Evolutionary conservation across 768 basidiomycete genomes (phyloP), one percentile per base, ranked within the genome.

Genomic region (Termitomyces sp.): DNA sequence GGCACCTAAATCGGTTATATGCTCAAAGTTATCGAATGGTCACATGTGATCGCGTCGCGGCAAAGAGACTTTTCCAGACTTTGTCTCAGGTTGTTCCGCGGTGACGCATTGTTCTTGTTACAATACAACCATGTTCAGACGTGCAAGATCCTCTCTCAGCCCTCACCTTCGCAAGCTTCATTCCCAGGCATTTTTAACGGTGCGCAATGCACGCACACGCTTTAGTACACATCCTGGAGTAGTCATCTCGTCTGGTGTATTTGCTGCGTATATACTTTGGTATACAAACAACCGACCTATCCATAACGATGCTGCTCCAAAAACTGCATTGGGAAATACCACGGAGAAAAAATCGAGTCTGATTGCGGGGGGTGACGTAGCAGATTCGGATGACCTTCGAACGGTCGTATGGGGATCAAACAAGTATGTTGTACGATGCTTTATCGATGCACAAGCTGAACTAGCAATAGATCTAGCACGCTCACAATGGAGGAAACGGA

Each of bases 351-450:
- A 41, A n/a, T 45, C 37, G 26, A 44, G 19, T 30, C 51, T 56
- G 14, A 40, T 45, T 53, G 57, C 45, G 3, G 49, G 59, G 5
- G 58, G 60, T 24, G 56, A 64, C 19, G 57, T 54, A 21, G 57
- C 56, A 49, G 67, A 70, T 48, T 59, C 65, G 14, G 64, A 70
- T 21, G 65, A 64, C 30, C 65, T 88, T 46, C 69, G 70, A 51
- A 74, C 80, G 2, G 64, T 88, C 10, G 81, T 83, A 0, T 91
- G 89, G 88, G 88, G 89, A 38, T 87, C 87, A 19, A 91, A 90
- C 62, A 80, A 69, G 88, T 87, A 65, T 60, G 76, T 65, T 42
- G 28, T 38, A 37, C 8, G 10, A 15, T 3, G 26, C 12, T 40
- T 34, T 10, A 14, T 19, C 21, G 2, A 22, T 19, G 17, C 24